phyloP scores from a whole-genome alignment of 129 eudicot species.

The Ambrosia trifida region DNA sequence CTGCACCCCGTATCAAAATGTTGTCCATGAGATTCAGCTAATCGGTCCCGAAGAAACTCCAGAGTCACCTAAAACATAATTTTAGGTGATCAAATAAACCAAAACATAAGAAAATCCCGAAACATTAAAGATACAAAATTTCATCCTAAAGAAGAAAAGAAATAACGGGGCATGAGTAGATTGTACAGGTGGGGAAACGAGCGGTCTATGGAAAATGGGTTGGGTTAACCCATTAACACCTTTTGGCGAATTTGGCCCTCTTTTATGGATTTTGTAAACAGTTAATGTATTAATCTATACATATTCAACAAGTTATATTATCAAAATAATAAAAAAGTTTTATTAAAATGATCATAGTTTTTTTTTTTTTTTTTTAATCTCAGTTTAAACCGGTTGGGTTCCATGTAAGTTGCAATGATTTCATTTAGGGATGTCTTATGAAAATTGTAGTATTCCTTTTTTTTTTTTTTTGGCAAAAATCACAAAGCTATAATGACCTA shows the following conservation, averaged over 20 bases:
- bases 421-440: background rate
- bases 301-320: background rate
- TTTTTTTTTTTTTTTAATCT: no score
- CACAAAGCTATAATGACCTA: no score
- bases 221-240: background rate
- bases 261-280: background rate
- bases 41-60: conserved; percentile 52
- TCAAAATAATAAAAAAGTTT: no score
- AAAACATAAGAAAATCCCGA: conserved; percentile 1
- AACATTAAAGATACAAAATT: conserved; percentile 14
- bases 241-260: background rate
- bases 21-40: conserved; percentile 81
- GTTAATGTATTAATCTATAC: background rate
- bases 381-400: background rate
- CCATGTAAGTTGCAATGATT: background rate
- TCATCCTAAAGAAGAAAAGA: background rate
- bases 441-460: background rate
- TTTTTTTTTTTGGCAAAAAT: background rate
- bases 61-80: conserved; percentile 52
- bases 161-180: background rate
- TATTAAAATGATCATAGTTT: no score
- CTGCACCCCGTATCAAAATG: conserved; percentile 88
- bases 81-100: background rate
- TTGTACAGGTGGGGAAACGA: background rate
- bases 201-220: background rate